A percentile compares a stretch with the other conserved stretches of the same genome.
Evolutionary conservation across 2,329 filamentous ascomycete species (phyloP).

Genomic region (Alternaria triticimaculans): DNA sequence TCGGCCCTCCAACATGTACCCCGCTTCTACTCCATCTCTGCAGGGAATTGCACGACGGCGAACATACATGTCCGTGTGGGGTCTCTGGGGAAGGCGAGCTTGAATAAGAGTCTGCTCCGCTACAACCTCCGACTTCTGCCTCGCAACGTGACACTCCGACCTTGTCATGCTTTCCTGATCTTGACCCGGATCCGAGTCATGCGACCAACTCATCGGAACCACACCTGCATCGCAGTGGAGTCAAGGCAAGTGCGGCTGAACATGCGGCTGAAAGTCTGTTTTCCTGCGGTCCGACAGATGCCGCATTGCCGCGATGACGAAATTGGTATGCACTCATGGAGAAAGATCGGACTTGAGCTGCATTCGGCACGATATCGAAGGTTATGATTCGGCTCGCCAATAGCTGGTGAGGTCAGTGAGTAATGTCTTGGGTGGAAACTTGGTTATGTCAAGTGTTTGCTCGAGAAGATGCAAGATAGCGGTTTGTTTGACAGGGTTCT

Average conservation of each 20-base stretch:
- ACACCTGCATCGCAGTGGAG: background rate
- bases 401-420: constrained; percentile 37
- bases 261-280: background rate
- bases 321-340: background rate
- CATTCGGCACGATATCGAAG: background rate
- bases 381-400: constrained; percentile 34
- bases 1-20: constrained; percentile 1
- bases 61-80: background rate
- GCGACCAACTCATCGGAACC: background rate
- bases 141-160: constrained; percentile 7
- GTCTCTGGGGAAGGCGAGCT: background rate
- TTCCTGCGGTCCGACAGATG: background rate
- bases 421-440: constrained; percentile 39
- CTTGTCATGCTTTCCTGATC: background rate
- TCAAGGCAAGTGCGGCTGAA: background rate
- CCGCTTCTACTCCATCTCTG: constrained; percentile 19
- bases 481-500: constrained; percentile 33
- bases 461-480: constrained; percentile 37
- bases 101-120: background rate
- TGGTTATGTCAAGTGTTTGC: constrained; percentile 35
- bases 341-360: background rate
- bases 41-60: background rate
- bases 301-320: background rate
- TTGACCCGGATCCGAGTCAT: background rate
- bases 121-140: background rate